These are phyloP conservation scores for Peniophora sp. DNA, from an alignment of 1,284 basidiomycete species.

Conservation along the genomic window DNA sequence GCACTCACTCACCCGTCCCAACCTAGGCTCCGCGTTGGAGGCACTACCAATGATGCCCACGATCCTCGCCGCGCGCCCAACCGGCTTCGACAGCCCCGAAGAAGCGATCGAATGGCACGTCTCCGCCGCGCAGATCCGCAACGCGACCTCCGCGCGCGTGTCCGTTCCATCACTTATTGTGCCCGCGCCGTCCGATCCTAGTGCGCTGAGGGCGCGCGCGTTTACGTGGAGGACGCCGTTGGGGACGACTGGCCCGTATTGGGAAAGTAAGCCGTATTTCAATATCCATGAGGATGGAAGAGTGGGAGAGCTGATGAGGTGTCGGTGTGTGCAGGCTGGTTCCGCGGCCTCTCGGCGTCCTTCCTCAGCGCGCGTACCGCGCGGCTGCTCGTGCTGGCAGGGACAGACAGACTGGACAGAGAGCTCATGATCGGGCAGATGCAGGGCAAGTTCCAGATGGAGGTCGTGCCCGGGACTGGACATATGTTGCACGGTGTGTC, in stretches of 20 bases:
- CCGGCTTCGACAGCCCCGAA: constrained; percentile 75
- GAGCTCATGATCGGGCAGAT: constrained; percentile 98
- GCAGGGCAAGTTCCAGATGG: constrained; percentile 96
- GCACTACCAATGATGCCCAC: constrained; percentile 87
- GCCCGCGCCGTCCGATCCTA: constrained; percentile 34
- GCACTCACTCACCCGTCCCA: too few species aligned
- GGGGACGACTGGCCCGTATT: constrained; percentile 80
- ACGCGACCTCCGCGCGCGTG: constrained; percentile 71
- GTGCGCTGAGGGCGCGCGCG: constrained; percentile 18
- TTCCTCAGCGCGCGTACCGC: constrained; percentile 79
- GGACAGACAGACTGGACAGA: constrained; percentile 87
- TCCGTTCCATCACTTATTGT: constrained; percentile 76
- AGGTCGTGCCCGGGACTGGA: constrained; percentile 80
- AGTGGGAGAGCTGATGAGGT: too few species aligned
- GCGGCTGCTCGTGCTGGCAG: constrained; percentile 84
- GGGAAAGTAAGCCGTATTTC: constrained; percentile 70
- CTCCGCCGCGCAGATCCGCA: constrained; percentile 71
- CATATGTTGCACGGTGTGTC: constrained; percentile 94
- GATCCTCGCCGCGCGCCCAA: constrained; percentile 81
- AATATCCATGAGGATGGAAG: too few species aligned
- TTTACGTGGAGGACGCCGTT: constrained; percentile 84
- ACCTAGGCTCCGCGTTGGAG: constrained; percentile 91
- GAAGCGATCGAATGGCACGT: constrained; percentile 93
- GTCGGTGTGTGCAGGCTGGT: constrained; percentile 70
- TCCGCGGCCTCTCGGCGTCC: constrained; percentile 68